Base-by-base conservation (phyloP, 768 basidiomycete species). In the Panaeolus papilionaceus region DNA sequence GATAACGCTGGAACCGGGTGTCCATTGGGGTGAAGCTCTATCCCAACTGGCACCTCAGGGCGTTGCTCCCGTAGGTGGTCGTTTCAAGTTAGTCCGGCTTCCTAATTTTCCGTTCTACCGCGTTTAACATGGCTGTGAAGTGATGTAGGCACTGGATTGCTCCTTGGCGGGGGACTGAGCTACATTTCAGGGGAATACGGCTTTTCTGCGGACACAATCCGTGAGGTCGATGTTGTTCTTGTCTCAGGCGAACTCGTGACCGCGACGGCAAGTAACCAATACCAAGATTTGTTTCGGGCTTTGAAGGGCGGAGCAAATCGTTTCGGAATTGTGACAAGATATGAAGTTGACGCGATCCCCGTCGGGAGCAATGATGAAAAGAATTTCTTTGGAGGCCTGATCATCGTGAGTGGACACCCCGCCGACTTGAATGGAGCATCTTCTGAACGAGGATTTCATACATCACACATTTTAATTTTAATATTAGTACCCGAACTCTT, bases 281-380 rank as follows among this genome's bases (percentile, higher is more conserved):
- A 82, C 62, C 72, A 79, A 2, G 83, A 84, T 67, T 76, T 85
- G 20, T 83, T 85, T 73, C 76, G 78, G 44, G 82, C 82, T 3
- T 73, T 85, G 62, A 83, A 83, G 69, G 83, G 83, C 4, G 82
- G 82, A n/a, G 82, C 75, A 3, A 83, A 80, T 72, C 76, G 82
- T 11, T 82, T 83, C 68, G 83, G 82, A 2, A 83, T 85, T 51
- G 81, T 83, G 18, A 83, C 83, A 14, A 72, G 82, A 23, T 83
- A 82, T 64, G 80, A 81, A 58, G 75, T 84, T 10, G 67, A 77
- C 38, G 78, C 81, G 16, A 74, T 81, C 9, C 81, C 80, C 65
- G 81, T 79, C 6, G 83, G 81, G 3, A 79, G 78, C 9, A 74
- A 73, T 28, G 76, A 75, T 8, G 77, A 81, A 40, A 80, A 80